These are phyloP conservation scores for Phytopythium cucurbitacearum DNA, from an alignment of 352 stramenopile genomes.

Conservation along the genomic window DNA sequence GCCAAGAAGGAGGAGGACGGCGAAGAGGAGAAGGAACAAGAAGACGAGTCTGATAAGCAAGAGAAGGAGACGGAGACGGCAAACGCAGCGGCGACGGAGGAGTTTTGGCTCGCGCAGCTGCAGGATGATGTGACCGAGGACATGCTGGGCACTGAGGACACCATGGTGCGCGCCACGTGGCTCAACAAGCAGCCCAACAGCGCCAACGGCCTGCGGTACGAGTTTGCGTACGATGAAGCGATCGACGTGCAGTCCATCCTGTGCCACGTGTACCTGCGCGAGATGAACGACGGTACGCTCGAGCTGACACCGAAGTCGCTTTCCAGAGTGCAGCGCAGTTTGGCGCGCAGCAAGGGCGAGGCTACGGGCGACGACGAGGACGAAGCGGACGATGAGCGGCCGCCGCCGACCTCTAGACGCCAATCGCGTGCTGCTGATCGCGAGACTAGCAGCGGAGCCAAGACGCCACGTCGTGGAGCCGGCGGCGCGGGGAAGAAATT, in stretches of 20 bases:
- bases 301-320: conserved; percentile 69
- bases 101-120: conserved; percentile 71
- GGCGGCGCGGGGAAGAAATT: conserved; percentile 27
- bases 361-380: conserved; percentile 20
- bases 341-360: conserved; percentile 29
- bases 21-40: conserved; percentile 10
- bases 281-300: conserved; percentile 28
- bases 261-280: conserved; percentile 61
- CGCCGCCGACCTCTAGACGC: conserved; percentile 17
- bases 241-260: conserved; percentile 64
- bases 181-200: conserved; percentile 31
- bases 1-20: background rate
- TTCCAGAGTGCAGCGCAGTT: conserved; percentile 36
- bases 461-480: conserved; percentile 1
- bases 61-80: background rate
- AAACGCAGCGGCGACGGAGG: conserved; percentile 9
- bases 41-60: conserved; percentile 8
- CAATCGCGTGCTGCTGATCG: conserved; percentile 2
- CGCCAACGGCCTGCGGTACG: conserved; percentile 23
- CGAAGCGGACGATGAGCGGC: conserved; percentile 54
- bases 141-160: conserved; percentile 52
- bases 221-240: conserved; percentile 53
- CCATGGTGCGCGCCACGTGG: conserved; percentile 53
- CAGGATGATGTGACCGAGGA: conserved; percentile 72
- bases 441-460: conserved; percentile 11